phyloP scores from a whole-genome alignment of 2,329 filamentous ascomycete genomes.

The Pseudogymnoascus sp. region DNA sequence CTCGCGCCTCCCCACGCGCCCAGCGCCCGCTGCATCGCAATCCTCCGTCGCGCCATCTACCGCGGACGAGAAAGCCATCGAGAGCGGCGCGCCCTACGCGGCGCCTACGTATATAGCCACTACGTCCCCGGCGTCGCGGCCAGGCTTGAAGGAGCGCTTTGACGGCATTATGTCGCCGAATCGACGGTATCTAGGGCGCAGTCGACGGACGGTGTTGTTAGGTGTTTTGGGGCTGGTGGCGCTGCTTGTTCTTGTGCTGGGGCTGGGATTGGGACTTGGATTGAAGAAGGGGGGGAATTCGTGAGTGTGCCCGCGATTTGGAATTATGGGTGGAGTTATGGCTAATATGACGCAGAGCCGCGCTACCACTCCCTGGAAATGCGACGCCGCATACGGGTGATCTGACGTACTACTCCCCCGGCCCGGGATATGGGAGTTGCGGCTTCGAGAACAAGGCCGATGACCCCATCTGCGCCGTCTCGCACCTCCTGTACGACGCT shows the following conservation, averaged over 20 bases:
- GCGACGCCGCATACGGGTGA: constrained; percentile 52
- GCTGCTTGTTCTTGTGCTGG: constrained; percentile 10
- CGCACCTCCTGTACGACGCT: constrained; percentile 59
- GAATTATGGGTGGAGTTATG: neutral
- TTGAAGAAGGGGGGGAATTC: constrained; percentile 8
- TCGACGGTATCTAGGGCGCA: constrained; percentile 13
- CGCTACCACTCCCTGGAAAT: constrained; percentile 44
- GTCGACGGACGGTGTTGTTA: constrained; percentile 11
- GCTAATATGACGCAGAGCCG: neutral
- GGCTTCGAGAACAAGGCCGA: constrained; percentile 46
- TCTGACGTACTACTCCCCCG: constrained; percentile 61
- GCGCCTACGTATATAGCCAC: neutral
- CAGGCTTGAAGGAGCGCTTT: neutral
- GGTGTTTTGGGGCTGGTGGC: constrained; percentile 14
- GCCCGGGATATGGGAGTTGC: constrained; percentile 60
- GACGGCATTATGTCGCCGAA: constrained; percentile 5
- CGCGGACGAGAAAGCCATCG: neutral
- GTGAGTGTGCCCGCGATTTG: neutral
- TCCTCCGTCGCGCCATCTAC: neutral
- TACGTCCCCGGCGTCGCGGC: neutral
- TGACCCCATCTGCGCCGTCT: constrained; percentile 60
- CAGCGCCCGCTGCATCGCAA: neutral
- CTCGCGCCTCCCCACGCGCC: neutral
- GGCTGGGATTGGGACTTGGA: constrained; percentile 16
- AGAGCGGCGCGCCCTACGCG: neutral